Evolutionary conservation across 129 eudicot genomes (phyloP).

Genomic region (Glebionis coronaria): DNA sequence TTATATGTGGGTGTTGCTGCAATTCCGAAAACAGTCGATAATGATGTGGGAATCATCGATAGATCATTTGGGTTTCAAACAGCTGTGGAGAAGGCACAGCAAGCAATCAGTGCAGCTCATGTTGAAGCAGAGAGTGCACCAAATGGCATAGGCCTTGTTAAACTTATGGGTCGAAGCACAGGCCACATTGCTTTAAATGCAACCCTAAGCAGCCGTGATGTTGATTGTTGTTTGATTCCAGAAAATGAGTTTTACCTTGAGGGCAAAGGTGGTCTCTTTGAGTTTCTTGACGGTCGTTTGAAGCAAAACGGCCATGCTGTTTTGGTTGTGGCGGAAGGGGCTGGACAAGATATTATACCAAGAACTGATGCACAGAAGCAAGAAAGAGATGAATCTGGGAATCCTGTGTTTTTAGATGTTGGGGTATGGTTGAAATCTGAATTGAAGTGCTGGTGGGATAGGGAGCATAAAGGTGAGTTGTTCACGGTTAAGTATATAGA

Average conservation of each 20-base stretch:
- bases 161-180: slow-evolving; percentile 91
- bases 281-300: slow-evolving; percentile 51
- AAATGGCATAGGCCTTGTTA: slow-evolving; percentile 79
- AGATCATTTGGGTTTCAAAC: slow-evolving; percentile 80
- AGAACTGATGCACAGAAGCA: slow-evolving; percentile 40
- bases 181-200: slow-evolving; percentile 83
- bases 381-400: slow-evolving; percentile 74
- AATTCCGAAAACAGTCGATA: slow-evolving; percentile 86
- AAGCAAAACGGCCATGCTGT: slow-evolving; percentile 67
- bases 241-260: slow-evolving; percentile 66
- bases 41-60: slow-evolving; percentile 79
- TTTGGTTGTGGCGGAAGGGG: slow-evolving; percentile 86
- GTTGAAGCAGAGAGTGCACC: slow-evolving; percentile 92
- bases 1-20: slow-evolving; percentile 57
- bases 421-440: slow-evolving; percentile 81
- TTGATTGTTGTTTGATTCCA: slow-evolving; percentile 80
- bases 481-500: slow-evolving; percentile 78
- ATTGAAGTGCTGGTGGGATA: slow-evolving; percentile 70
- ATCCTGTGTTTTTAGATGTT: slow-evolving; percentile 74
- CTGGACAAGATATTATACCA: slow-evolving; percentile 72
- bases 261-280: slow-evolving; percentile 78
- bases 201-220: slow-evolving; percentile 81
- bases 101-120: slow-evolving; percentile 77
- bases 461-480: slow-evolving; percentile 55
- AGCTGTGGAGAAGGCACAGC: slow-evolving; percentile 84